Percentiles rank a stretch among this genome's conserved stretches.
Evolutionary conservation across 192 early-diverging fungal species (phyloP).

Genomic region (Chytriomyces hyalinus): DNA sequence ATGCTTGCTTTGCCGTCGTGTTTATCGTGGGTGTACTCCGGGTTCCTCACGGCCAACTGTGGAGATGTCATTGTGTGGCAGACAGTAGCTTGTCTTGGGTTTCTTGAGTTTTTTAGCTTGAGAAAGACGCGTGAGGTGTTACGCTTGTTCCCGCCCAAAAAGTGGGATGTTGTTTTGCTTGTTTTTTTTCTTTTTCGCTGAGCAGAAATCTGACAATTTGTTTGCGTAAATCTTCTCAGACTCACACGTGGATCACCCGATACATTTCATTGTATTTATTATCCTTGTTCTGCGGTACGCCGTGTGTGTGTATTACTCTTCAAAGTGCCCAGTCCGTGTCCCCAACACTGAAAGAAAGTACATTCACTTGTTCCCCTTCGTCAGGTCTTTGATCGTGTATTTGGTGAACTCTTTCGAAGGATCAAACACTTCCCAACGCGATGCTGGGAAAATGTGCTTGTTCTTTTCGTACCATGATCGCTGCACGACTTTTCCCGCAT

Average conservation of each 20-base stretch:
- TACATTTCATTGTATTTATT: not conserved
- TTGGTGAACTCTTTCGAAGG: constrained; percentile 75
- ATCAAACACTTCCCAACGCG: constrained; percentile 91
- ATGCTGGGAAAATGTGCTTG: constrained; percentile 95
- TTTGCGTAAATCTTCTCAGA: not conserved
- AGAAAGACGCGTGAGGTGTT: not conserved
- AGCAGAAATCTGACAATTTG: too few relatives aligned
- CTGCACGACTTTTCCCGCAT: constrained; percentile 93
- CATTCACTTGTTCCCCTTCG: constrained; percentile 45
- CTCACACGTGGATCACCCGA: not conserved
- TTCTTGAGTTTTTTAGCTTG: not conserved
- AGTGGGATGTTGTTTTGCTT: too few relatives aligned
- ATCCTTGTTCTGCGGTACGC: not conserved
- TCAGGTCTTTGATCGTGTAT: constrained; percentile 68
- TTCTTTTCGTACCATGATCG: constrained; percentile 89
- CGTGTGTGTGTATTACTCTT: not conserved
- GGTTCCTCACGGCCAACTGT: too few relatives aligned
- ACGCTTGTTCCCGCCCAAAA: not conserved
- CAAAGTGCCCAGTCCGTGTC: not conserved
- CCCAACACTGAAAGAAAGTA: not conserved
- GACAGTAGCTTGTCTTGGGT: too few relatives aligned
- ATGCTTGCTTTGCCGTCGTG: too few relatives aligned
- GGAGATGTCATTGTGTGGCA: too few relatives aligned
- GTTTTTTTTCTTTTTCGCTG: not conserved
- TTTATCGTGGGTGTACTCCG: too few relatives aligned